A percentile compares a stretch with the other conserved stretches of the same genome.
Evolutionary conservation across 257 asterid genomes (phyloP).

Genomic region (Solanum verrucosum): DNA sequence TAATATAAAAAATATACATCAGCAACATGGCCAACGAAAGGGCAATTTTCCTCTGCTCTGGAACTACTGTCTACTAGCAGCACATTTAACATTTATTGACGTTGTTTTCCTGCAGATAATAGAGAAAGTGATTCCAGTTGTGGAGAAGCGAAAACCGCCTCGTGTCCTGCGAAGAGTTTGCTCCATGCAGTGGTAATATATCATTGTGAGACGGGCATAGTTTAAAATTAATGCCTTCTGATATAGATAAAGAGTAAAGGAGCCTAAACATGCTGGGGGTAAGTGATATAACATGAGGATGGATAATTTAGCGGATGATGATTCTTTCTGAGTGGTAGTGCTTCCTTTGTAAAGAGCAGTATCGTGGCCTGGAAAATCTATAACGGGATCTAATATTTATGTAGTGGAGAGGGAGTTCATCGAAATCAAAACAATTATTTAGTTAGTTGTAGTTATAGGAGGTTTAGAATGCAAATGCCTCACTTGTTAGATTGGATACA

Average conservation of each 20-base stretch:
- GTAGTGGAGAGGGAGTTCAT: not conserved
- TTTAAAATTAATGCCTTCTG: slow-evolving; percentile 9
- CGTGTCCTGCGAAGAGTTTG: slow-evolving; percentile 37
- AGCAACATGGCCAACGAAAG: not conserved
- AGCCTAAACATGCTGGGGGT: not conserved
- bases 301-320: not conserved
- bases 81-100: not conserved
- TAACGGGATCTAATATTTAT: not conserved
- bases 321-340: not conserved
- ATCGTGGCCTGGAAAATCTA: not conserved
- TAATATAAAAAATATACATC: not conserved
- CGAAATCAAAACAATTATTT: not conserved
- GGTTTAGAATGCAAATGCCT: not conserved
- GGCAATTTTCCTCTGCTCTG: not conserved
- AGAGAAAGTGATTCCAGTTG: slow-evolving; percentile 75
- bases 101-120: slow-evolving; percentile 40
- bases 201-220: not conserved
- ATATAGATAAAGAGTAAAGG: not conserved
- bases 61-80: not conserved
- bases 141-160: slow-evolving; percentile 54
- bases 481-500: not conserved
- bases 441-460: not conserved
- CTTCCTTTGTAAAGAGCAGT: slow-evolving; percentile 9
- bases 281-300: not conserved
- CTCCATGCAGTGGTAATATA: slow-evolving; percentile 42